Base-by-base conservation (phyloP, 225 moss, liverwort and hornwort species). In the Marchantia paleacea region DNA sequence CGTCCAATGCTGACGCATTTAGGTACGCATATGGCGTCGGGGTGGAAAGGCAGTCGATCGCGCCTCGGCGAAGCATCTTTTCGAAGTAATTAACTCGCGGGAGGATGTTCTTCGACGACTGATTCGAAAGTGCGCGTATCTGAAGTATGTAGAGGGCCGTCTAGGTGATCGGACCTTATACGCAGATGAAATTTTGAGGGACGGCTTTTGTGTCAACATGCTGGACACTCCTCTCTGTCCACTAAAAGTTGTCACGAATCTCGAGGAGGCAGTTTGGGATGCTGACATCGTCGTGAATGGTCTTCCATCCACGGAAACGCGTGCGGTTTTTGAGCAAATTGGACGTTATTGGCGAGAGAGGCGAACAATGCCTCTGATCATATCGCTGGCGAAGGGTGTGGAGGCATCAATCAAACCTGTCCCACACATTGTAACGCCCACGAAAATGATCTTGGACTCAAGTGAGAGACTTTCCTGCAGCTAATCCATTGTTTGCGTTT, bases 221-320 rank as follows among this genome's bases (percentile, higher is more conserved):
- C 83, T 94, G 25, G 92, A 92, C 77, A 97, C 97, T 22, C 97
- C 97, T 12, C 82, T 97, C 29, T 97, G 97, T 73, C 97, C 97
- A 7, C 67, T 97, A 29, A 94, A 91, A 85, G 97, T 97, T 63
- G 97, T 97, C 61, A 97, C 97, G 58, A 94, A 97, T 74, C 88
- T 97, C 10, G 92, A 95, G 80, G 97, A 94, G 85, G 97, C 97
- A 63, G 97, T 97, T 31, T 97, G 97, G 97, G 97, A 97, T 57
- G 97, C 97, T 3, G 97, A 97, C 82, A 89, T 97, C 26, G 87
- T 97, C 70, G 91, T 97, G 22, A 94, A 94, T 52, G 97, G 92
- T 25, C 91, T 97, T 16, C 97, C 97, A 1, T 97, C 97, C 29
- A 97, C 97, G 4, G 97, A 97, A 60, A 95, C 91, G 49, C 87